Percentiles rank a stretch among this genome's conserved stretches.
Conservation (phyloP, 345 rosid genomes). For the Eucalyptus polybractea region DNA sequence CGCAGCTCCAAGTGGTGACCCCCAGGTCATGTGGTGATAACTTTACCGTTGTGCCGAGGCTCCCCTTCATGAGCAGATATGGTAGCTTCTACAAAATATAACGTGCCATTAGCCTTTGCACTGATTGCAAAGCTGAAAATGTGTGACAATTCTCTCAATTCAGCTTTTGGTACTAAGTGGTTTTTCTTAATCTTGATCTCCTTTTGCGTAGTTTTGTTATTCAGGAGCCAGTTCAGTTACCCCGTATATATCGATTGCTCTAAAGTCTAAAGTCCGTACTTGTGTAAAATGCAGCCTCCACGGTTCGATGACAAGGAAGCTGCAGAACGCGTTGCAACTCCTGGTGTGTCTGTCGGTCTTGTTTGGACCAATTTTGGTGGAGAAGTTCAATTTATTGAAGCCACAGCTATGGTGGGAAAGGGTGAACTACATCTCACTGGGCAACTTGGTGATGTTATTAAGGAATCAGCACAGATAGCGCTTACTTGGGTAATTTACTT, state of each 20-base stretch:
- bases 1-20: not conserved
- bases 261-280: not conserved
- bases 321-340: conserved; percentile 88
- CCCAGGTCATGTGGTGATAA: not conserved
- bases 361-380: conserved; percentile 99
- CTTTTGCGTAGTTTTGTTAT: not conserved
- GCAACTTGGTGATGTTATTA: conserved; percentile 97
- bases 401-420: conserved; percentile 78
- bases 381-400: conserved; percentile 98
- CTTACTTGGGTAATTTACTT: conserved; percentile 77
- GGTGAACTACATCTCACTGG: conserved; percentile 97
- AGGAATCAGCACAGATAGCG: conserved; percentile 97
- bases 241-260: not conserved
- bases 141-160: not conserved
- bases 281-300: conserved; percentile 67
- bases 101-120: not conserved
- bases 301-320: conserved; percentile 86
- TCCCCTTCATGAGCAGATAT: not conserved
- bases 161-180: not conserved
- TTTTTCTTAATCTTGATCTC: not conserved
- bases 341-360: conserved; percentile 93
- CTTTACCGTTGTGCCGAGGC: not conserved
- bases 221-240: not conserved
- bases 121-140: not conserved
- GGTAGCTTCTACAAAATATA: not conserved